Percentiles rank a stretch among this genome's conserved stretches.
Evolutionary conservation across 768 basidiomycete genomes (phyloP).

Genomic region (Lactifluus pinguis): DNA sequence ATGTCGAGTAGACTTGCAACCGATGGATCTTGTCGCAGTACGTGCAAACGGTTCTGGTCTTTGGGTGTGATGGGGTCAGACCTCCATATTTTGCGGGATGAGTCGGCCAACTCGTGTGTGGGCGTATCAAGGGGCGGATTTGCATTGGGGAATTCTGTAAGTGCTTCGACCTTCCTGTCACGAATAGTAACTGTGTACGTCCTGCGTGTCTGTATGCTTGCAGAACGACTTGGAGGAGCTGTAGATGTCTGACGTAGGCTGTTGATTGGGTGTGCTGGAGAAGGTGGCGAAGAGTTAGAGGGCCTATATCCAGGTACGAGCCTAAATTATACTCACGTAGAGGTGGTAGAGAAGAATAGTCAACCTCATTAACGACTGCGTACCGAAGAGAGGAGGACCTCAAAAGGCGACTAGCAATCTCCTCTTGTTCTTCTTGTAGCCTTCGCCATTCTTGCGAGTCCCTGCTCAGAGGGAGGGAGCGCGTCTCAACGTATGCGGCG

Average conservation of each 20-base stretch:
- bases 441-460: constrained; percentile 4
- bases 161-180: constrained; percentile 47
- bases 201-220: constrained; percentile 43
- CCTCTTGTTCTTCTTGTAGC: constrained; percentile 45
- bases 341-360: constrained; percentile 52
- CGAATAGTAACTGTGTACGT: constrained; percentile 71
- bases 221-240: constrained; percentile 44
- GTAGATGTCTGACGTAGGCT: constrained; percentile 40
- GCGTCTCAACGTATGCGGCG: constrained; percentile 8
- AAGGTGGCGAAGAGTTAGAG: neutral
- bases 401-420: constrained; percentile 41
- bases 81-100: constrained; percentile 23
- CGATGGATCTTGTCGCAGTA: constrained; percentile 68
- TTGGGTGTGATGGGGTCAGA: constrained; percentile 33
- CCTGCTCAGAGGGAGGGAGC: neutral
- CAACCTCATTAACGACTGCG: constrained; percentile 45
- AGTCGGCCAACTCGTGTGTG: constrained; percentile 20
- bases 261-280: constrained; percentile 51
- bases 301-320: neutral
- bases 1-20: constrained; percentile 64
- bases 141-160: constrained; percentile 58
- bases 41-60: constrained; percentile 43
- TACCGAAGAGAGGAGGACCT: constrained; percentile 67
- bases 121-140: constrained; percentile 33
- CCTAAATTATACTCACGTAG: constrained; percentile 46